Base-by-base conservation (phyloP, 441 rosid species). In the Populus tomentosa region DNA sequence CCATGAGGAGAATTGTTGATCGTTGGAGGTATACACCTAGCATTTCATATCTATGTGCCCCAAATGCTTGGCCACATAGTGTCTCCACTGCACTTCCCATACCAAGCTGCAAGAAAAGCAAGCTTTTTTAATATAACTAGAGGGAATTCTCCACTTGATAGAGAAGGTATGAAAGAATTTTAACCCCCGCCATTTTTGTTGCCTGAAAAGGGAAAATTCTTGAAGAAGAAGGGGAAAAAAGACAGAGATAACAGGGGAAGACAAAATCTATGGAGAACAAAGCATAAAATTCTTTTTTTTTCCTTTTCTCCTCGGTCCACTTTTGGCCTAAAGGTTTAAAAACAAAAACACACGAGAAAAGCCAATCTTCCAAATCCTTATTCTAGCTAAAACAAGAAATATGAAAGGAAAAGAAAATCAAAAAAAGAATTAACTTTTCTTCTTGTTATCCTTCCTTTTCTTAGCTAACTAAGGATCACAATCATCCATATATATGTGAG, bases 1-100 rank as follows among this genome's bases (percentile, higher is more conserved):
- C 59, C 9, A 80, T 65, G 1, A 91, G 86, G 59, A 91, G 90
- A 21, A 91, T 30, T 6, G 85, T 88, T 10, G 95, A 87, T 80
- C 91, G 81, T 56, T 89, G 95, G 10, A 91, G 86, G 79, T 91
- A 91, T 6, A 89, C 67, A 0, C 95, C 95, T 18, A 91, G 83
- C 93, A 91, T 91, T 5, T 83, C 86, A 36, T 81, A 82, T 24
- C 84, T 85, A 18, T 76, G 74, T 2, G 91, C 92, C 0, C 96
- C 96, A 30, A 84, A 88, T 0, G 96, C 96, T 84, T 91, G 96
- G 8, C 94, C 94, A 18, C 96, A 91, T 9, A 91, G 85, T 0
- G 96, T 91, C 50, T 90, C 94, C 6, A 91, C 96, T 0, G 96
- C 96, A 62, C 96, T 91, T 66, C 96, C 96, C 96, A 91, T 89